Percentiles rank a stretch among this genome's conserved stretches.
These are phyloP conservation scores for Ophiostoma ips DNA, from an alignment of 2,329 filamentous ascomycete genomes.

Conservation along the genomic window DNA sequence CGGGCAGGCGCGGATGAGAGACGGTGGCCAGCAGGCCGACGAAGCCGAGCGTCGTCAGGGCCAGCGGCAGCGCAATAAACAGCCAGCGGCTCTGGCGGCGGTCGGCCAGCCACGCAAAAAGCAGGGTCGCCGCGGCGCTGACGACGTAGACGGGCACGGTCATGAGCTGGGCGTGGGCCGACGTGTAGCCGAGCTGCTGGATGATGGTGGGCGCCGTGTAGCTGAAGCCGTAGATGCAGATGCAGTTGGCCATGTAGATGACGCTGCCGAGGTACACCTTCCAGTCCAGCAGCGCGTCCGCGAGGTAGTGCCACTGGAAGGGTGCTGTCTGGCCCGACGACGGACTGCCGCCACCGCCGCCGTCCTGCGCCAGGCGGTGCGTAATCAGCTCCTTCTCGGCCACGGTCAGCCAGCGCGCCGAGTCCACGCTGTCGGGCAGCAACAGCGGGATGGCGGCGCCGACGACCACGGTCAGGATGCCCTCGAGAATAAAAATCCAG, in stretches of 20 bases:
- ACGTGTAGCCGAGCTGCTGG: conserved; percentile 31
- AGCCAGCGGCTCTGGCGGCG: not conserved
- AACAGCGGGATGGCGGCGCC: conserved; percentile 32
- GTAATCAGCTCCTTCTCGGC: conserved; percentile 5
- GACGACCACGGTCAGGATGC: conserved; percentile 26
- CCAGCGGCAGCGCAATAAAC: conserved; percentile 1
- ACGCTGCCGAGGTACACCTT: conserved; percentile 32
- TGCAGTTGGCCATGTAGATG: conserved; percentile 37
- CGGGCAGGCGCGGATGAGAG: not conserved
- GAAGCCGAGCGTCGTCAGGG: conserved; percentile 5
- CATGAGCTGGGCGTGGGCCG: conserved; percentile 10
- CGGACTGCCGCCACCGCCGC: too few species aligned
- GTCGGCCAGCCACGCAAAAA: conserved; percentile 6
- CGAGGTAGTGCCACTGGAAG: conserved; percentile 22
- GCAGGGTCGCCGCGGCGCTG: conserved; percentile 16
- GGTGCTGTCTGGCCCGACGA: not conserved
- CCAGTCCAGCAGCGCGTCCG: conserved; percentile 2
- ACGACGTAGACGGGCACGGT: conserved; percentile 21
- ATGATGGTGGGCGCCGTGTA: conserved; percentile 43
- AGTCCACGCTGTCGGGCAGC: conserved; percentile 23
- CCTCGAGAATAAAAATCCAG: conserved; percentile 41
- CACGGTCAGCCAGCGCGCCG: conserved; percentile 8
- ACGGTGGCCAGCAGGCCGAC: conserved; percentile 1
- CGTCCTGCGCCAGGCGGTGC: conserved; percentile 3
- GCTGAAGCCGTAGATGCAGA: conserved; percentile 1